Conservation (phyloP, 2,329 filamentous ascomycete genomes). For the Claviceps pazoutovae region DNA sequence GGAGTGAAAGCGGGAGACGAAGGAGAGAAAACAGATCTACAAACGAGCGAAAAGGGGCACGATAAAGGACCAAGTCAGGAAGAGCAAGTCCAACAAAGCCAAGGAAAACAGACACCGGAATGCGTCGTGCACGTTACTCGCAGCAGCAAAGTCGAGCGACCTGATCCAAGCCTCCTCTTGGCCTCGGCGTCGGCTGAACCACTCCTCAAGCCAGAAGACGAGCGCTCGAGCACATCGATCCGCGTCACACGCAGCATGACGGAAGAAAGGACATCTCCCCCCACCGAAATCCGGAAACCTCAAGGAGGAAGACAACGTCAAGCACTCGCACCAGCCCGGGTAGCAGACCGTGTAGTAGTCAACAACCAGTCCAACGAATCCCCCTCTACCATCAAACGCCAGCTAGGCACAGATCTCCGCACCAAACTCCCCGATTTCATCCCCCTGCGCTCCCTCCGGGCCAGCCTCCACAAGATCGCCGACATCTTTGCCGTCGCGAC, state of each 20-base stretch:
- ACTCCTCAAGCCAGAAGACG: neutral
- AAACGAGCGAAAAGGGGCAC: no score
- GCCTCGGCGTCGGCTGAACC: conserved; percentile 9
- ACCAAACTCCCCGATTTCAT: conserved; percentile 39
- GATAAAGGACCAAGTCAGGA: neutral
- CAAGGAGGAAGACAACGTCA: neutral
- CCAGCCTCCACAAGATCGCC: conserved; percentile 31
- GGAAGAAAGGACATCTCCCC: conserved; percentile 1
- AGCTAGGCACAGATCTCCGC: conserved; percentile 32
- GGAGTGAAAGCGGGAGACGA: neutral
- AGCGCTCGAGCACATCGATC: neutral
- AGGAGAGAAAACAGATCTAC: neutral
- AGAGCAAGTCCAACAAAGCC: neutral
- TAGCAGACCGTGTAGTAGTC: conserved; percentile 11
- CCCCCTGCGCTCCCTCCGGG: conserved; percentile 37
- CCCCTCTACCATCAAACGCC: conserved; percentile 26
- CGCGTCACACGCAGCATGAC: conserved; percentile 13
- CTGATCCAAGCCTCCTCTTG: conserved; percentile 14
- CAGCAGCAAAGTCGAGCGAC: conserved; percentile 11
- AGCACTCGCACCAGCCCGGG: neutral
- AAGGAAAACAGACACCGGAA: neutral
- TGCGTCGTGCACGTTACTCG: conserved; percentile 13
- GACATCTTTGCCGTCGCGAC: conserved; percentile 44
- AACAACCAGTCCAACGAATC: conserved; percentile 14
- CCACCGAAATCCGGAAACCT: conserved; percentile 1